These are phyloP conservation scores for Omphalea diandra DNA, from an alignment of 441 rosid genomes.

Conservation along the genomic window DNA sequence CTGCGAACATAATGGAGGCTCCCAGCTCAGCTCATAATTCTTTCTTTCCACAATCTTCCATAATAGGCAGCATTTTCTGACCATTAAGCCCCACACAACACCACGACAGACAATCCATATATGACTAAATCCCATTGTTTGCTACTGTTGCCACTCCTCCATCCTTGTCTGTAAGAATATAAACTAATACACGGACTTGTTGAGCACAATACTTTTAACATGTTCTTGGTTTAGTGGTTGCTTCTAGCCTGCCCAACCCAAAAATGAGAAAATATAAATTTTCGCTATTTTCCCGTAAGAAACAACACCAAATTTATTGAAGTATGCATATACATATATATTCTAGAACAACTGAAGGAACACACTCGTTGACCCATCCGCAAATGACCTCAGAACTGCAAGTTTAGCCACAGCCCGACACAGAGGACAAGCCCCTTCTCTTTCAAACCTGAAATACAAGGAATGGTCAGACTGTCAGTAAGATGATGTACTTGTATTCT, in stretches of 20 bases:
- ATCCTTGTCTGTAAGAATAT: background rate
- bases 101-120: background rate
- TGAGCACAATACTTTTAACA: too few relatives aligned
- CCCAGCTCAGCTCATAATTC: background rate
- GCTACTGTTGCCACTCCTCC: background rate
- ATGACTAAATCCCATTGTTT: too few relatives aligned
- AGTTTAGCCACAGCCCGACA: constrained; percentile 61
- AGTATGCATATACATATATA: too few relatives aligned
- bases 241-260: background rate
- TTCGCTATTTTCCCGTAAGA: background rate
- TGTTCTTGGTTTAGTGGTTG: background rate
- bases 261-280: too few relatives aligned
- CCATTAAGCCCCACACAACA: too few relatives aligned
- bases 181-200: too few relatives aligned
- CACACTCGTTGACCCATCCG: constrained; percentile 64
- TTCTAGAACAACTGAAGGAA: constrained; percentile 58
- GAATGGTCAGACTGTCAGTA: too few relatives aligned
- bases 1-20: background rate
- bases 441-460: too few relatives aligned
- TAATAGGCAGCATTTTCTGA: too few relatives aligned
- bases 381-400: constrained; percentile 57
- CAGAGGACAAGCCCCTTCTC: too few relatives aligned
- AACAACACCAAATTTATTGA: too few relatives aligned
- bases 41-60: background rate
- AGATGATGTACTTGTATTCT: too few relatives aligned